phyloP scores from a whole-genome alignment of 148 eudicot genomes.

The Beta vulgaris region DNA sequence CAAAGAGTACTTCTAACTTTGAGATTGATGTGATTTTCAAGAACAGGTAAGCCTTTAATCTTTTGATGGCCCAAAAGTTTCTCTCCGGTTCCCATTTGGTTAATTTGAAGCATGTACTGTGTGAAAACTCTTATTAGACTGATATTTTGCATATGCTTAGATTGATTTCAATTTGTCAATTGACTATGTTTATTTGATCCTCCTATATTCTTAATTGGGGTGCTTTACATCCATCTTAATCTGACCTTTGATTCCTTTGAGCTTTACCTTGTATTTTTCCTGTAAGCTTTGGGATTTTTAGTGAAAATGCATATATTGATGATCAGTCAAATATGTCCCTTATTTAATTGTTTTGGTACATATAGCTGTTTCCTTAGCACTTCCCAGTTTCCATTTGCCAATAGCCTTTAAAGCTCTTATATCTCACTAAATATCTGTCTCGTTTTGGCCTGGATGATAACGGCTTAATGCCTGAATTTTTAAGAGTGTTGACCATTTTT shows the following conservation, averaged over 20 bases:
- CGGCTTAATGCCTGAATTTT: not conserved
- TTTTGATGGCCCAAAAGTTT: not conserved
- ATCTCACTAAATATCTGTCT: not conserved
- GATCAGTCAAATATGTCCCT: not conserved
- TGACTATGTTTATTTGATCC: not conserved
- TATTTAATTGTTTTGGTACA: not conserved
- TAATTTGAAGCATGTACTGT: slow-evolving; percentile 3
- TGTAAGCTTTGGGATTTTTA: not conserved
- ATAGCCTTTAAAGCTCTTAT: not conserved
- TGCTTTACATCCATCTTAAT: not conserved
- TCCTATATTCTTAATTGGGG: not conserved
- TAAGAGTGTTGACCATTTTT: not conserved
- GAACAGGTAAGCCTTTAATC: slow-evolving; percentile 55
- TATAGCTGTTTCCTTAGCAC: not conserved
- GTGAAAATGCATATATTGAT: not conserved
- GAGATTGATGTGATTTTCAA: slow-evolving; percentile 73
- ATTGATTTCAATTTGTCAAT: not conserved
- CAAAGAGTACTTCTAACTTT: slow-evolving; percentile 64
- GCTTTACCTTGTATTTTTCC: not conserved
- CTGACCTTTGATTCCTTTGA: not conserved
- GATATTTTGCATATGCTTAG: slow-evolving; percentile 6
- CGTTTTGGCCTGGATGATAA: not conserved
- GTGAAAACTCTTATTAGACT: not conserved
- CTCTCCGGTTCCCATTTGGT: no score
- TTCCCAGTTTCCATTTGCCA: not conserved